Base-by-base conservation (phyloP, 2,329 filamentous ascomycete species). In the Dothideomycetes sp. region DNA sequence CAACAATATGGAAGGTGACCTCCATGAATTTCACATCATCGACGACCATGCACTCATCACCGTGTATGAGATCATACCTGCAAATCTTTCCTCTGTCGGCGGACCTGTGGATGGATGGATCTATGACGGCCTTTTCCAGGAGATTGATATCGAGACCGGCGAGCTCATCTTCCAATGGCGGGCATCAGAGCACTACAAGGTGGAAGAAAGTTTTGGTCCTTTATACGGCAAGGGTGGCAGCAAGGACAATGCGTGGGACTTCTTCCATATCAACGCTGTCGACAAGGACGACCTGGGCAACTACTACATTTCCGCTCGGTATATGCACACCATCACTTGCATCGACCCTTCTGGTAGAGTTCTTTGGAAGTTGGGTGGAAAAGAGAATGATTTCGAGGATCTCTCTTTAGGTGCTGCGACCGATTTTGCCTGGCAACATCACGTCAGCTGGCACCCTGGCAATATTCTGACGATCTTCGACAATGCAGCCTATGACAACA, bases 261-360 rank as follows among this genome's bases (percentile, higher is more conserved):
- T 61, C 51, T 68, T 69, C 51, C 69, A 72, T 50, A 65, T 74
- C 51, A 71, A 73, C 54, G 67, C 67, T 34, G 53, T 73, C 22
- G 66, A 70, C 48, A 70, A 71, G 49, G 62, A 63, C 34, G 45
- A 52, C 0, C 49, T 59, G 0, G 67, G 68, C 3, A 64, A 73
- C 45, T 75, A 68, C 42, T 49, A 73, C 11, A 58, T 75, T 22
- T 73, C 70, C 0, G 61, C 64, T 1, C 64, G 69, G 2, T 60
- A 71, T 48, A 59, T 63, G 34, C 61, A 61, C 48, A 58, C 64
- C 7, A 55, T 73, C 12, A 58, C 58, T 32, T 62, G 61, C 34
- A 60, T 75, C 47, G 62, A 64, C 42, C 54, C 56, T 7, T 57
- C 56, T 7, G 69, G 70, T 19, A 53, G 51, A 19, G 57, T 72